A percentile compares a stretch with the other conserved stretches of the same genome.
Evolutionary conservation across 495 filamentous ascomycete genomes (phyloP).

Genomic region (Cudoniella acicularis): DNA sequence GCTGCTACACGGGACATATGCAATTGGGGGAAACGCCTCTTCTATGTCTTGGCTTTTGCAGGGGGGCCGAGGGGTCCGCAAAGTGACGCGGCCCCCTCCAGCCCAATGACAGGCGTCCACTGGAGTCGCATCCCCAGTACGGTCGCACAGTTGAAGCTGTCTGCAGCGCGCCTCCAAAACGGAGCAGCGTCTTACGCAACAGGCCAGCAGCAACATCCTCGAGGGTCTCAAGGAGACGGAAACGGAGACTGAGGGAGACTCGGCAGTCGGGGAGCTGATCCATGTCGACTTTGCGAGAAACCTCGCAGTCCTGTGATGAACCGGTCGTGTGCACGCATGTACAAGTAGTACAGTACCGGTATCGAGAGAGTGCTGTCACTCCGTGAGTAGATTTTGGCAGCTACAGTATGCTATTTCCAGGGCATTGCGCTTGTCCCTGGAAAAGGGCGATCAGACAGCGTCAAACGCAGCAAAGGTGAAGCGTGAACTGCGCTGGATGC

Average conservation of each 20-base stretch:
- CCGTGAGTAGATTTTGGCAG: too few species aligned
- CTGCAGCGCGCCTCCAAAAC: too few species aligned
- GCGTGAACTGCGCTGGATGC: neutral
- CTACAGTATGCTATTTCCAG: neutral
- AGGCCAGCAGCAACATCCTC: too few species aligned
- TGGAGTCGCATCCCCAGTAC: neutral
- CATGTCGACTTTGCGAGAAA: too few species aligned
- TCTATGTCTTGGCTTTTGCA: slow-evolving; percentile 17
- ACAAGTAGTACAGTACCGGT: too few species aligned
- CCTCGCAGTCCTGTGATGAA: too few species aligned
- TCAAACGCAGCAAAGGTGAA: neutral
- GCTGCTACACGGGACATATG: neutral
- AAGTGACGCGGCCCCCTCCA: slow-evolving; percentile 19
- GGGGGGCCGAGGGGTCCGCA: slow-evolving; percentile 1
- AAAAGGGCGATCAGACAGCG: neutral
- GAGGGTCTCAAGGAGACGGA: too few species aligned
- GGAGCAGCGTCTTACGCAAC: too few species aligned
- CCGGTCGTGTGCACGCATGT: too few species aligned
- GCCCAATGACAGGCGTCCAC: neutral
- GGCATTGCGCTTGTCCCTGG: neutral
- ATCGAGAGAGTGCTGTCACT: too few species aligned
- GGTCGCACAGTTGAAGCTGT: neutral
- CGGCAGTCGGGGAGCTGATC: too few species aligned
- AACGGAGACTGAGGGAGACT: too few species aligned
- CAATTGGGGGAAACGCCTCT: neutral